Percentiles rank a stretch among this genome's conserved stretches.
Evolutionary conservation across 805 yeast species (phyloP).

Genomic region (Wickerhamomyces kurtzmanii): DNA sequence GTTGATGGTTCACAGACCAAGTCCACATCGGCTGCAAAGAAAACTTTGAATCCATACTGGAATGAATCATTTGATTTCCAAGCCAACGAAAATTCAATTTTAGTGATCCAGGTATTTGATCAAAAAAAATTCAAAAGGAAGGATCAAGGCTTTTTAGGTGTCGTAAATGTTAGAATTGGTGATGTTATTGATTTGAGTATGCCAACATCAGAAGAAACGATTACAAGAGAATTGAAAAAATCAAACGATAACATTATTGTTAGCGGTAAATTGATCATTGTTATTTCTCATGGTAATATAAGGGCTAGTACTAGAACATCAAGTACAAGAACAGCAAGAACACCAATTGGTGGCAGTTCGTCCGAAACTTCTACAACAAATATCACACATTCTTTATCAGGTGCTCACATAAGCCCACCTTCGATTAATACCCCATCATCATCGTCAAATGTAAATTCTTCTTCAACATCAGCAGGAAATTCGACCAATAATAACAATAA

Average conservation of each 20-base stretch:
- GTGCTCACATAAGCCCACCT: conserved; percentile 6
- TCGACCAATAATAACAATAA: conserved; percentile 8
- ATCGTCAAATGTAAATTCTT: conserved; percentile 3
- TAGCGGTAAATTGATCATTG: conserved; percentile 84
- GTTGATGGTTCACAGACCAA: conserved; percentile 97
- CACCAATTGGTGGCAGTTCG: conserved; percentile 12
- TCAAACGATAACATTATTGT: conserved; percentile 89
- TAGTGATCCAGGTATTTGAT: conserved; percentile 92
- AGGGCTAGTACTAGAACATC: conserved; percentile 4
- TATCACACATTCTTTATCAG: conserved; percentile 6
- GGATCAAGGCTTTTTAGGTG: conserved; percentile 98
- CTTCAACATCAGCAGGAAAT: conserved; percentile 14
- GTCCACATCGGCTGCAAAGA: conserved; percentile 87
- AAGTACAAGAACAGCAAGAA: conserved; percentile 2
- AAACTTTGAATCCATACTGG: conserved; percentile 96
- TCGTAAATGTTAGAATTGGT: conserved; percentile 81
- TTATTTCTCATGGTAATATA: conserved; percentile 44
- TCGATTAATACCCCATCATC: conserved; percentile 10
- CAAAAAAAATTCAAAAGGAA: conserved; percentile 96
- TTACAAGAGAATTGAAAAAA: conserved; percentile 84
- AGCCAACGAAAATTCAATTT: conserved; percentile 69
- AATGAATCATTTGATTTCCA: conserved; percentile 80
- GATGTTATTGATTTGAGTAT: conserved; percentile 68
- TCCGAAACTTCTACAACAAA: conserved; percentile 15
- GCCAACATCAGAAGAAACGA: conserved; percentile 59